Evolutionary conservation across 2,329 filamentous ascomycete genomes (phyloP).

Genomic region (Aureobasidium sp.): DNA sequence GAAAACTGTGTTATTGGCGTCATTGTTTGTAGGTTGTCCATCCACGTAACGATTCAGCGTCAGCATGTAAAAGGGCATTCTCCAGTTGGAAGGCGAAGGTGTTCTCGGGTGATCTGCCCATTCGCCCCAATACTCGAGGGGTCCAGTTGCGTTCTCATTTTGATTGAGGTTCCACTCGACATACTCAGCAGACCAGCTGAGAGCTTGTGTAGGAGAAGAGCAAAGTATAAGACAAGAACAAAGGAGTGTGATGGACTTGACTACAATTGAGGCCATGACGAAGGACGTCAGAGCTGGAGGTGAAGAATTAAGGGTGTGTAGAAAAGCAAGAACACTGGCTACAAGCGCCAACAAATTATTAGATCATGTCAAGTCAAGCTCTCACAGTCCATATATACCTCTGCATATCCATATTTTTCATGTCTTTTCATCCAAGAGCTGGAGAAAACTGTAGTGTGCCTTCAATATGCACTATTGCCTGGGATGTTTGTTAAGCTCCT

Average conservation of each 20-base stretch:
- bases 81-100: slow-evolving; percentile 52
- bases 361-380: not conserved
- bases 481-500: not conserved
- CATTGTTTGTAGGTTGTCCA: slow-evolving; percentile 55
- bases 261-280: not conserved
- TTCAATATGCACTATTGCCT: not conserved
- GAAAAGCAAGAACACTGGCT: not conserved
- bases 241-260: not conserved
- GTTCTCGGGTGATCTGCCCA: slow-evolving; percentile 45
- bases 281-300: not conserved
- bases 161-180: slow-evolving; percentile 45
- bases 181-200: not conserved
- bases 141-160: slow-evolving; percentile 45
- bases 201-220: not conserved
- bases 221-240: not conserved
- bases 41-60: slow-evolving; percentile 58
- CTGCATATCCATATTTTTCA: too few species aligned
- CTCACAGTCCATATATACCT: not conserved
- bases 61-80: slow-evolving; percentile 56
- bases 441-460: not conserved
- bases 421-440: not conserved
- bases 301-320: not conserved
- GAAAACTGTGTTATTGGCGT: slow-evolving; percentile 50
- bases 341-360: not conserved
- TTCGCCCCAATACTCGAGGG: slow-evolving; percentile 49